Conservation (phyloP, 225 moss, liverwort and hornwort genomes). For the Pleurozium schreberi region DNA sequence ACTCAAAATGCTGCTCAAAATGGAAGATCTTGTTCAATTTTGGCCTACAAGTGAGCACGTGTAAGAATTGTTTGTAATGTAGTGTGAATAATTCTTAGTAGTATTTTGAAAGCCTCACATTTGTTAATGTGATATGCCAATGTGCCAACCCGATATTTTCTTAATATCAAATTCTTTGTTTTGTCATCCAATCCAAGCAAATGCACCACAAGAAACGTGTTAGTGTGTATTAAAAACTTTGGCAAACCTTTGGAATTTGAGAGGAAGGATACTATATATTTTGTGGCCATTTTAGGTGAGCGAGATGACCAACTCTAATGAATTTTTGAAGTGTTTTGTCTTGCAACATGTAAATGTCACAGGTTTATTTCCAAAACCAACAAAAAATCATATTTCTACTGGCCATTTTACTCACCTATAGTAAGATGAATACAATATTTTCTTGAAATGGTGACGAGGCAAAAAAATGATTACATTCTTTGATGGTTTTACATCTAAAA, state of each 20-base stretch:
- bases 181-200: neutral
- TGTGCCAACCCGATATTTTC: rapidly evolving
- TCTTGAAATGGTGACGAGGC: too few species aligned
- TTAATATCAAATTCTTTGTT: neutral
- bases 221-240: neutral
- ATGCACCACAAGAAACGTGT: rapidly evolving
- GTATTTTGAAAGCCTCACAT: neutral
- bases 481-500: neutral
- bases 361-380: neutral
- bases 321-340: neutral
- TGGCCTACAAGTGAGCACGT: rapidly evolving
- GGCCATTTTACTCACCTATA: neutral
- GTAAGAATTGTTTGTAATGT: neutral
- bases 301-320: rapidly evolving
- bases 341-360: neutral
- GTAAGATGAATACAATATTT: neutral
- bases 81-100: neutral
- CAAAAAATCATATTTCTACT: neutral
- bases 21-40: rapidly evolving
- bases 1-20: rapidly evolving
- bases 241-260: neutral
- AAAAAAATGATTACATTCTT: neutral
- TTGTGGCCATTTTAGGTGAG: neutral
- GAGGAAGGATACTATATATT: rapidly evolving
- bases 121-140: neutral